phyloP scores from a whole-genome alignment of 139 green algal genomes.

The Ettlia oleoabundans region DNA sequence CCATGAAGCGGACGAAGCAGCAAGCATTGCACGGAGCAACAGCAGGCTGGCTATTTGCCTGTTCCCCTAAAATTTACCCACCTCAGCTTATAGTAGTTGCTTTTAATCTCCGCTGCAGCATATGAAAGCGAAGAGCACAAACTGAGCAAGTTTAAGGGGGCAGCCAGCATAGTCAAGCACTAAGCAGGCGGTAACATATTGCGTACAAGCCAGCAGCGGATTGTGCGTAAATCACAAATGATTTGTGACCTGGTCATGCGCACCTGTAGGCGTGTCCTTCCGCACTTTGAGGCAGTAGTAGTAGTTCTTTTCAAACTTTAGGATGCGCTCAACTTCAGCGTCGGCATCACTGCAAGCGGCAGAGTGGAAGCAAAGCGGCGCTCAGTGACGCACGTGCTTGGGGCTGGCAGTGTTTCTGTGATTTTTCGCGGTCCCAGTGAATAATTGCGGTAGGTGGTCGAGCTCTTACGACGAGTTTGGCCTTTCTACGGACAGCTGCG shows the following conservation, averaged over 20 bases:
- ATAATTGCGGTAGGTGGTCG: too few species aligned
- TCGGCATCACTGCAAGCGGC: constrained; percentile 1
- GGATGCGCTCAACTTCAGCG: constrained; percentile 30
- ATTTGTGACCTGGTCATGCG: too few species aligned
- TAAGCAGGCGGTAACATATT: too few species aligned
- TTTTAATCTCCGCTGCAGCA: background rate
- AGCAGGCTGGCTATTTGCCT: background rate
- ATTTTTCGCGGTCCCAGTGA: background rate
- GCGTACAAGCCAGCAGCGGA: too few species aligned
- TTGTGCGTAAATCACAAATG: too few species aligned
- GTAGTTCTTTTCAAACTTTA: constrained; percentile 17
- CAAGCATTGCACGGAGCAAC: background rate
- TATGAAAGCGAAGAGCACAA: too few species aligned
- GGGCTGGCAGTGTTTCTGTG: background rate
- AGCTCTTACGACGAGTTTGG: too few species aligned
- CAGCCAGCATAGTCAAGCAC: too few species aligned
- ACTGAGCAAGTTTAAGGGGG: too few species aligned
- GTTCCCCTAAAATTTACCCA: background rate
- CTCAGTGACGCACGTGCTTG: background rate
- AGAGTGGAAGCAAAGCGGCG: background rate
- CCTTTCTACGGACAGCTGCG: background rate
- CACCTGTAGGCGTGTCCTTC: too few species aligned
- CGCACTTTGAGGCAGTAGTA: constrained; percentile 18
- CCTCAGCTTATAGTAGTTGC: constrained; percentile 33
- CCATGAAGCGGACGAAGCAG: too few species aligned